Conservation (phyloP, 805 yeast genomes). For the Candida quercuum region DNA sequence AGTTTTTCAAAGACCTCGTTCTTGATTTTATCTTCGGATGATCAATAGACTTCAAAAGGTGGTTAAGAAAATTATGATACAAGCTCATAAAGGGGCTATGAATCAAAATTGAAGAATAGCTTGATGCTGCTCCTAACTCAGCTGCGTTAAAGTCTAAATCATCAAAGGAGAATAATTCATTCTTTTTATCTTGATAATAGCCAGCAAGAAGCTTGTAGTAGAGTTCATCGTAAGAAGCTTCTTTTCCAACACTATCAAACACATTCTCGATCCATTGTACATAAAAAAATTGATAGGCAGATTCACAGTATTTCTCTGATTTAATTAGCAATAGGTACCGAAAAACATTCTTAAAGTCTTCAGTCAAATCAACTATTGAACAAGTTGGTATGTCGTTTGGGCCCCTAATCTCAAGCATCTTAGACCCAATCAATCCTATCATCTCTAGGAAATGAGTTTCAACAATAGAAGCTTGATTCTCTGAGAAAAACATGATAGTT, state of each 20-base stretch:
- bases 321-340: conserved; percentile 2
- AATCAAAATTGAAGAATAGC: conserved; percentile 5
- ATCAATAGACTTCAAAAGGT: conserved; percentile 43
- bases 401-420: conserved; percentile 34
- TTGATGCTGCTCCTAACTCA: neutral
- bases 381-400: conserved; percentile 6
- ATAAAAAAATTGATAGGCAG: conserved; percentile 10
- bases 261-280: conserved; percentile 17
- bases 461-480: conserved; percentile 32
- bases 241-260: neutral
- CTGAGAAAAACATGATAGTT: conserved; percentile 34
- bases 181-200: conserved; percentile 4
- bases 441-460: conserved; percentile 54
- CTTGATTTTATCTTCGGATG: conserved; percentile 47
- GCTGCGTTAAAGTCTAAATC: neutral
- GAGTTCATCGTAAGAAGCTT: neutral
- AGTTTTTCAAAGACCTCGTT: conserved; percentile 59
- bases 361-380: neutral
- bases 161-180: neutral
- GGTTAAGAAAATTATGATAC: conserved; percentile 48
- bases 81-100: conserved; percentile 19
- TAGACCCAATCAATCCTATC: conserved; percentile 55
- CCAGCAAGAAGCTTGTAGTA: neutral
- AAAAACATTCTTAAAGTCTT: conserved; percentile 3
- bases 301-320: neutral